phyloP scores from a whole-genome alignment of 495 filamentous ascomycete species.

The Thermochaetoides thermophila region DNA sequence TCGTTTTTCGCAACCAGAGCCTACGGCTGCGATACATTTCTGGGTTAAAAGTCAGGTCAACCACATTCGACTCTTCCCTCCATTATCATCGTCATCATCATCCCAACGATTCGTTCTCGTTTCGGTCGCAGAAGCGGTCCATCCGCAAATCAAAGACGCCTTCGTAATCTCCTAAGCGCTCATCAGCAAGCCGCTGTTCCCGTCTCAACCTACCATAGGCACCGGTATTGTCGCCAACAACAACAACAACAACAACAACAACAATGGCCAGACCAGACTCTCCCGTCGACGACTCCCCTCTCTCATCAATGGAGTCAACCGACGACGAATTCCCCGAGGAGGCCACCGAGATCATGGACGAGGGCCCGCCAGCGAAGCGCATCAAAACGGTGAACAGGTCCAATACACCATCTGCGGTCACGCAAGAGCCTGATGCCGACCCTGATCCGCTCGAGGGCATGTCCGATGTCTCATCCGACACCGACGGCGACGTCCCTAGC shows the following conservation, averaged over 20 bases:
- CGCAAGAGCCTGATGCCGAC: slow-evolving; percentile 26
- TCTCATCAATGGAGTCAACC: slow-evolving; percentile 30
- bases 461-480: slow-evolving; percentile 71
- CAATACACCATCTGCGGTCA: slow-evolving; percentile 30
- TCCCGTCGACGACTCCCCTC: slow-evolving; percentile 21
- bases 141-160: too few species aligned
- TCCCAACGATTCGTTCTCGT: too few species aligned
- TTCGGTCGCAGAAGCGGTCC: too few species aligned
- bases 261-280: slow-evolving; percentile 19
- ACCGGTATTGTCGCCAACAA: neutral
- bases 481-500: slow-evolving; percentile 66
- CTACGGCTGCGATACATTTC: too few species aligned
- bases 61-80: too few species aligned
- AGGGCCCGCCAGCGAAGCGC: slow-evolving; percentile 35
- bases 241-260: neutral
- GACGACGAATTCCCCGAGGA: slow-evolving; percentile 34
- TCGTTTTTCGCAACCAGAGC: too few species aligned
- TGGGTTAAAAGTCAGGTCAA: too few species aligned
- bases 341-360: slow-evolving; percentile 19
- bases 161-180: too few species aligned
- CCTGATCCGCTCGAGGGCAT: slow-evolving; percentile 25
- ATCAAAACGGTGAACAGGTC: slow-evolving; percentile 32
- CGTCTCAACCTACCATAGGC: neutral
- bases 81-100: too few species aligned
- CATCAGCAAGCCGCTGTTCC: too few species aligned